Evolutionary conservation across 495 filamentous ascomycete genomes (phyloP).

Genomic region (Filosporella fistucella): DNA sequence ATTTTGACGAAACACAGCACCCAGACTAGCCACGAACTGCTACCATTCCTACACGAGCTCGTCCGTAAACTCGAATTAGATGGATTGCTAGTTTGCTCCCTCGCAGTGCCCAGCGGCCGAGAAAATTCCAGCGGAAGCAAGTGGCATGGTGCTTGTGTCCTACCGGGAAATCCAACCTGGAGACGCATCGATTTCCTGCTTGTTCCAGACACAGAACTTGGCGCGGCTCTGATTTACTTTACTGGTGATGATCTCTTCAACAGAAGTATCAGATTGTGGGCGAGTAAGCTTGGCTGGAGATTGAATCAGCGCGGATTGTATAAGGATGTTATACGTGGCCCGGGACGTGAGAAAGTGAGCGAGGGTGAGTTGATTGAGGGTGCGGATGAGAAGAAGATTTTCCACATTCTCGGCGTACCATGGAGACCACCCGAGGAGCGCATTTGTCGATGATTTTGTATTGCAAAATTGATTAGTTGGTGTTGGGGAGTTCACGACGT

Average conservation of each 20-base stretch:
- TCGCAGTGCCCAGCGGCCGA: conserved; percentile 39
- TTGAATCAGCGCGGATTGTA: conserved; percentile 85
- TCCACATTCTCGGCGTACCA: conserved; percentile 78
- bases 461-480: too few relatives aligned
- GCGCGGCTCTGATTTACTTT: conserved; percentile 91
- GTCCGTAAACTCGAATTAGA: conserved; percentile 54
- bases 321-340: conserved; percentile 54
- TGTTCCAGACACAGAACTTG: conserved; percentile 75
- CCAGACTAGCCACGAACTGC: conserved; percentile 51
- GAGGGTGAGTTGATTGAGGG: conserved; percentile 72
- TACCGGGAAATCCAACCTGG: conserved; percentile 56
- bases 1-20: conserved; percentile 73
- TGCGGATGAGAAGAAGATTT: conserved; percentile 76
- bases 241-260: conserved; percentile 98
- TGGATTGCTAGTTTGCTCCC: conserved; percentile 52
- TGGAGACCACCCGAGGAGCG: conserved; percentile 82
- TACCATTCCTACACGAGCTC: conserved; percentile 57
- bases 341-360: conserved; percentile 50
- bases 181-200: conserved; percentile 83
- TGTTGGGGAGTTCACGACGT: too few relatives aligned
- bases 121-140: conserved; percentile 43
- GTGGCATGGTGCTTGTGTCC: conserved; percentile 82
- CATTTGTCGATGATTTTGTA: conserved; percentile 63
- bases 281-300: conserved; percentile 78
- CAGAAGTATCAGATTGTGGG: conserved; percentile 76